Conservation (phyloP, 345 rosid genomes). For the Lepidium africanum region DNA sequence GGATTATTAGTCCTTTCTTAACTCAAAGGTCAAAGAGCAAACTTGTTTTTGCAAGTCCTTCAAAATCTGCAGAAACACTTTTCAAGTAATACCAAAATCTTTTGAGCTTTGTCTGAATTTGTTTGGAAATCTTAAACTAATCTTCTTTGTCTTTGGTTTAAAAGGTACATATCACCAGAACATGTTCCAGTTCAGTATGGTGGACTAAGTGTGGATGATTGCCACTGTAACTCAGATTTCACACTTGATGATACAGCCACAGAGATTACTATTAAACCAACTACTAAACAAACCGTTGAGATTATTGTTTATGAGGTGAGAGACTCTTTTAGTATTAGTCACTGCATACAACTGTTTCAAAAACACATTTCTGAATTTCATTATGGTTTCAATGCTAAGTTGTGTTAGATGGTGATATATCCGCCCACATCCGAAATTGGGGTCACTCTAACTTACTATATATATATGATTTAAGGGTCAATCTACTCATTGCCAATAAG, state of each 20-base stretch:
- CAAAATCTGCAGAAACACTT: slow-evolving; percentile 31
- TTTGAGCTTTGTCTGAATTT: not conserved
- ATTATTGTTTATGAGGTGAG: slow-evolving; percentile 27
- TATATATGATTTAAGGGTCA: too few relatives aligned
- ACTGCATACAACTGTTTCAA: not conserved
- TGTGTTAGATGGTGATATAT: too few relatives aligned
- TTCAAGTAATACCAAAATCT: slow-evolving; percentile 22
- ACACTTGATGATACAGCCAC: slow-evolving; percentile 23
- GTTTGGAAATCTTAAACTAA: not conserved
- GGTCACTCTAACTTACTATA: too few relatives aligned
- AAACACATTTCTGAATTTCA: too few relatives aligned
- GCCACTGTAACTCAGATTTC: slow-evolving; percentile 16
- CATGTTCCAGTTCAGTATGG: slow-evolving; percentile 34
- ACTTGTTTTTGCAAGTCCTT: slow-evolving; percentile 34
- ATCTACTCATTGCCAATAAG: too few relatives aligned
- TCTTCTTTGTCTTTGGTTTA: not conserved
- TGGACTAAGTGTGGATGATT: slow-evolving; percentile 27
- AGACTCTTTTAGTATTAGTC: not conserved
- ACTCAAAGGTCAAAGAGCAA: slow-evolving; percentile 35
- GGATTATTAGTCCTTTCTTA: slow-evolving; percentile 30
- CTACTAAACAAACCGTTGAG: slow-evolving; percentile 32
- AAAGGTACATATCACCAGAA: slow-evolving; percentile 28
- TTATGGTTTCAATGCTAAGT: not conserved
- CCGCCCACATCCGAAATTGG: too few relatives aligned
- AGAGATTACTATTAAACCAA: slow-evolving; percentile 22